Percentiles rank a stretch among this genome's conserved stretches.
phyloP scores from a whole-genome alignment of 1,139 yeast genomes.

The Kodamaea fungicola region DNA sequence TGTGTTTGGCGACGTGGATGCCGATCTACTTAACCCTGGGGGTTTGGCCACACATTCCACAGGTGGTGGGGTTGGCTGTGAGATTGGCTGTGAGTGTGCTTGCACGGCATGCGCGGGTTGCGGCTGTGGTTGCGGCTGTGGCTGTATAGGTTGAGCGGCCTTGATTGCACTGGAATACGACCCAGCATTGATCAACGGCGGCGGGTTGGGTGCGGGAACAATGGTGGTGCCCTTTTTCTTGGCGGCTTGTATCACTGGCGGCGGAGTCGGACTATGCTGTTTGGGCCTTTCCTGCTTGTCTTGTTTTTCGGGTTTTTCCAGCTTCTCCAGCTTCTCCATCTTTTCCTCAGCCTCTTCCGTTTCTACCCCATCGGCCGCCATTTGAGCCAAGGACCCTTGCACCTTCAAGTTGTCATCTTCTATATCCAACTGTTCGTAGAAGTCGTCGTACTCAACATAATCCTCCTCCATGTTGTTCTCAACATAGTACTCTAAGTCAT shows the following conservation, averaged over 20 bases:
- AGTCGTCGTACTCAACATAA: constrained; percentile 91
- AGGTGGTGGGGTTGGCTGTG: constrained; percentile 1
- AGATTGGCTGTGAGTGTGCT: not conserved
- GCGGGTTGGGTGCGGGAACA: constrained; percentile 16
- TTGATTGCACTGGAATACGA: constrained; percentile 22
- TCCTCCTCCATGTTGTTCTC: constrained; percentile 96
- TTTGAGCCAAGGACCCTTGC: constrained; percentile 45
- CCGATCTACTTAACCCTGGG: constrained; percentile 21
- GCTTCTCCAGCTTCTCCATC: constrained; percentile 1
- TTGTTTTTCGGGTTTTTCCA: not conserved
- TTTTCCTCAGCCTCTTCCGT: constrained; percentile 5
- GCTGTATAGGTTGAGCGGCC: constrained; percentile 13
- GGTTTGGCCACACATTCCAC: constrained; percentile 12
- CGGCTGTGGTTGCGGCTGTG: constrained; percentile 1
- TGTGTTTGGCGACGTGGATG: constrained; percentile 5
- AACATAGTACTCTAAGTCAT: constrained; percentile 90
- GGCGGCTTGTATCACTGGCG: constrained; percentile 11
- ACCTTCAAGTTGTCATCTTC: constrained; percentile 58
- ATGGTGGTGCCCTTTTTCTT: constrained; percentile 11
- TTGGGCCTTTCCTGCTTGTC: constrained; percentile 1
- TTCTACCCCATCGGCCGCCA: constrained; percentile 31
- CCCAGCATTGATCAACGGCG: constrained; percentile 15
- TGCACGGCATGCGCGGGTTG: not conserved
- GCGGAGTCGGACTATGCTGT: constrained; percentile 1
- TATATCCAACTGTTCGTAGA: constrained; percentile 82